Evolutionary conservation across 1,284 basidiomycete species (phyloP).

Genomic region (Phlebopus sp.): DNA sequence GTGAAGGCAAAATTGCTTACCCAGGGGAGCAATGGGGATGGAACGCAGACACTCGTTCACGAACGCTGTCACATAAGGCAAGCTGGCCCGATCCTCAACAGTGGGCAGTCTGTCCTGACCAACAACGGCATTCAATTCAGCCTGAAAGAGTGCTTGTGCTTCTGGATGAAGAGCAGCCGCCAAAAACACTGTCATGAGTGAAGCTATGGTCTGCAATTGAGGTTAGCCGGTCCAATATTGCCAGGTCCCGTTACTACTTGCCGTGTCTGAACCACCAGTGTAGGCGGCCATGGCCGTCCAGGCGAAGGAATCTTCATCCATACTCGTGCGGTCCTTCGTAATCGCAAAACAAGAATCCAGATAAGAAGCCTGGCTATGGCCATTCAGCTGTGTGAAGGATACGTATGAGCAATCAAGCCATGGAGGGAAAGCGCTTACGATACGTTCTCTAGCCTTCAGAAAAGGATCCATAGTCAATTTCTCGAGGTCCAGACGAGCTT

Average conservation of each 20-base stretch:
- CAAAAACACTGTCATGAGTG: too few relatives aligned
- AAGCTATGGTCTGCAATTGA: too few relatives aligned
- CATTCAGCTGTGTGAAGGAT: too few relatives aligned
- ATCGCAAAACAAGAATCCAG: neutral
- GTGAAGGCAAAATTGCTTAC: constrained; percentile 1
- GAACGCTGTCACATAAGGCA: constrained; percentile 38
- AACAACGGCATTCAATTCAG: constrained; percentile 35
- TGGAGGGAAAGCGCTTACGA: too few relatives aligned
- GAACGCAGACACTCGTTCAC: constrained; percentile 37
- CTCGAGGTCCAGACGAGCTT: constrained; percentile 2
- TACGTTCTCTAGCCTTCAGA: too few relatives aligned
- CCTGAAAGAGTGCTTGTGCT: constrained; percentile 24
- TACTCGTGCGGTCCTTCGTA: constrained; percentile 12
- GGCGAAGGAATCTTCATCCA: constrained; percentile 2
- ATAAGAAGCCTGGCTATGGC: too few relatives aligned
- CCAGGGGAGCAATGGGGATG: constrained; percentile 26
- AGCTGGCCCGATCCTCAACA: constrained; percentile 32
- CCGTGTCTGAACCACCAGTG: too few relatives aligned
- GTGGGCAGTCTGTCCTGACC: constrained; percentile 34
- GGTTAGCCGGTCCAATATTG: too few relatives aligned
- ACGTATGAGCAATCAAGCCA: too few relatives aligned
- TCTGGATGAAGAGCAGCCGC: too few relatives aligned
- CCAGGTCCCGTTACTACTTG: too few relatives aligned
- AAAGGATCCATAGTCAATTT: neutral
- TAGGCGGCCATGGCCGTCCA: too few relatives aligned